Base-by-base conservation (phyloP, 1,284 basidiomycete species). In the Sutorius eximius region DNA sequence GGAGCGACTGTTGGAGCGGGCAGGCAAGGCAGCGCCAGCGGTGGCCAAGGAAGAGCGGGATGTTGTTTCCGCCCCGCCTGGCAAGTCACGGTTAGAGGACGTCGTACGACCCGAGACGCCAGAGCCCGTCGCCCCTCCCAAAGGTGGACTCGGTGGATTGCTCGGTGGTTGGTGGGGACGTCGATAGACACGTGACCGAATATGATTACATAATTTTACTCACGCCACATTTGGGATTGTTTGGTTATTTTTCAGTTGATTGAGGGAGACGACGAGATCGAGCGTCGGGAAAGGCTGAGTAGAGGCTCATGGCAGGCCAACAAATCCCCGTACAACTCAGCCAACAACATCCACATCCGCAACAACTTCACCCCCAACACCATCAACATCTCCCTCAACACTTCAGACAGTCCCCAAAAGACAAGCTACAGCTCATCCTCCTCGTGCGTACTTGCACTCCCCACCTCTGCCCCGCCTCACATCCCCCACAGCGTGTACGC, bases 1-100 rank as follows among this genome's bases (percentile, higher is more conserved):
- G 82, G 89, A 92, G 44, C 77, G 82, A 47, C 73, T 96, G 52
- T 75, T 85, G 63, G 81, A 80, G 53, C 77, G 86, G 8, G 89
- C 87, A 5, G 92, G 92, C 1, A 86, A 84, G 72, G 65, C 59
- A n/a, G 59, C 70, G 2, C 53, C 53, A 10, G 51, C 50, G 34
- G 52, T 52, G 18, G 24, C 48, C 6, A 63, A 32, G 38, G 60
- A 65, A 9, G 62, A 73, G 49, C 54, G 60, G 6, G 73, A 56
- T 8, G 61, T 51, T 13, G 61, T 64, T 4, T 54, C 51, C 3
- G 57, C 59, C 0, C 60, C 56, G 24, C 66, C 64, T 40, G 65
- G 53, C 9, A 67, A 59, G 48, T 62, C 69, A 12, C 51, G 70
- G 43, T 36, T 62, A 36, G 71, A 67, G 53, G 64, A 63, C 45